Base-by-base conservation (phyloP, 2,329 filamentous ascomycete species). In the Immersiporthe knoxdaviesiana region DNA sequence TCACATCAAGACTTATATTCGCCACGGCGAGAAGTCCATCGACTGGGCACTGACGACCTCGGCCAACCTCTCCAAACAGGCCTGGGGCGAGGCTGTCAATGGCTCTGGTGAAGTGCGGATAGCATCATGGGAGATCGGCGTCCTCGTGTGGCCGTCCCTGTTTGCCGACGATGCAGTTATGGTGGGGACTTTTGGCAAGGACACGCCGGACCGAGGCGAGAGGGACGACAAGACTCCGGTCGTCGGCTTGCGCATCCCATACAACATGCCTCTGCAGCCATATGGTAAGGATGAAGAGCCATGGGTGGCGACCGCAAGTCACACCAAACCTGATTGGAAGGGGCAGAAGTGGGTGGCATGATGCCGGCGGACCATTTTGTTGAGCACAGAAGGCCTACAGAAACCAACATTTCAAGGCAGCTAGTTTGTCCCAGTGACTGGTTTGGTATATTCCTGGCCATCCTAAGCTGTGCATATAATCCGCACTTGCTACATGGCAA, bases 21-120 rank as follows among this genome's bases (percentile, higher is more conserved):
- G 92, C 5, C 94, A 85, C 73, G 79, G 81, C 66, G 73, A 77
- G n/a, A 75, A 81, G 24, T 78, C 80, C 0, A 89, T 97, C 52
- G 92, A 96, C 75, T 97, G 94, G 94, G 93, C 92, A 1, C 83
- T 97, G 72, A 78, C 97, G 2, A 97, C 93, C 0, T 96, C 92
- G n/a, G 93, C 94, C n/a, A 97, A 97, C 74, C 78, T 97, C 2
- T 96, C 92, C 1, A 95, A 90, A 71, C 93, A 97, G 79, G 94
- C 94, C 0, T 97, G 94, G 94, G 94, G 94, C 1, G 89, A 91
- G 50, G 83, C 86, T 2, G 78, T 77, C 1, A 88, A 85, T 71
- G 78, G 82, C 3, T 81, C 83, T 0, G 88, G 87, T 0, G 86
- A 92, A 74, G 81, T 93, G 39, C 85, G 90, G 47, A 88, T 97